Conservation (phyloP, 1,284 basidiomycete genomes). For the Boletellus deceptivus region DNA sequence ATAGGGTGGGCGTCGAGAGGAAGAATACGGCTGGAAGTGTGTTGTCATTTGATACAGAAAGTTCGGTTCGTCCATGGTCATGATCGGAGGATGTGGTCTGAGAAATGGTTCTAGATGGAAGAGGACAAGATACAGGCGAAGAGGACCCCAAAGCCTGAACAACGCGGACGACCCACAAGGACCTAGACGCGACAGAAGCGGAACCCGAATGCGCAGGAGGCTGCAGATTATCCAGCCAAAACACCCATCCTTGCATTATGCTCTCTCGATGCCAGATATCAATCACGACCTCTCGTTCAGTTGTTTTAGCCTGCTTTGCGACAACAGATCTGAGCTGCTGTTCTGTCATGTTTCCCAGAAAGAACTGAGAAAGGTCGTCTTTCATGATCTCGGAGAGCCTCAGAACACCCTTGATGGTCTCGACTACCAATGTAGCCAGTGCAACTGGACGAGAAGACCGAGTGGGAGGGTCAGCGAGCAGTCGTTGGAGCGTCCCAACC, state of each 20-base stretch:
- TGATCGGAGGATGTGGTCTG: conserved; percentile 1
- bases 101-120: conserved; percentile 30
- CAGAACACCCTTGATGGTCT: conserved; percentile 47
- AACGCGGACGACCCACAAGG: conserved; percentile 47
- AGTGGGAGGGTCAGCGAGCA: conserved; percentile 38
- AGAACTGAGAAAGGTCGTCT: conserved; percentile 58
- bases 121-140: conserved; percentile 45
- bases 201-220: conserved; percentile 14
- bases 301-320: conserved; percentile 46
- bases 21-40: conserved; percentile 60
- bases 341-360: conserved; percentile 62
- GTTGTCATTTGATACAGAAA: conserved; percentile 31
- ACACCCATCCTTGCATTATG: conserved; percentile 37
- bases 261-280: conserved; percentile 46
- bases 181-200: conserved; percentile 16
- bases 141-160: conserved; percentile 46
- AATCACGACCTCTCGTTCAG: conserved; percentile 52
- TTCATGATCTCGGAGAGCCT: conserved; percentile 58
- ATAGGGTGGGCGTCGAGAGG: conserved; percentile 50
- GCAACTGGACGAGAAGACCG: conserved; percentile 16
- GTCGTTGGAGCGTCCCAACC: conserved; percentile 44
- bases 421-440: conserved; percentile 43
- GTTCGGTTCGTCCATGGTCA: conserved; percentile 6
- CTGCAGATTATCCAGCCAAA: conserved; percentile 38
- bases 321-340: conserved; percentile 49